Base-by-base conservation (phyloP, 2,329 filamentous ascomycete genomes). In the Arthroderma sp. region DNA sequence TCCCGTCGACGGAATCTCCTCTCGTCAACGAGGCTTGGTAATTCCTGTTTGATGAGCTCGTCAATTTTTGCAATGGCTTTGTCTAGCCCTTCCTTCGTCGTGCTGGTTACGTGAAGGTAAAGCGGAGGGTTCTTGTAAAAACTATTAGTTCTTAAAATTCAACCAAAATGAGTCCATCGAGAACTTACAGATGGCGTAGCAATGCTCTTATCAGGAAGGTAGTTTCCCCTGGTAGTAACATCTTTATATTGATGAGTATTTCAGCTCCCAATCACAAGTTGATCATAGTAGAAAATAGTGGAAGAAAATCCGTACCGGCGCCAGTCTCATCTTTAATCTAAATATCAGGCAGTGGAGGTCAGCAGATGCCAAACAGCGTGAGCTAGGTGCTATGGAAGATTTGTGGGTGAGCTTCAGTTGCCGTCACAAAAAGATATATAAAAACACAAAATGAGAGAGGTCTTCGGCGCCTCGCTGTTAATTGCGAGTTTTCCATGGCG, bases 251-350 rank as follows among this genome's bases (percentile, higher is more conserved):
- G 60, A 75, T 78, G 70, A 80, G 76, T 71, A 76, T 69, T 66
- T 61, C 65, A 66, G 70, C 70, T 69, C 63, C 15, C 15, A 22
- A 22, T 22, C 15, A 22, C 15, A 22, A 22, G 15, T 22, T 22
- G 15, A 65, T 57, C 66, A 66, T 65, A 63, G 58, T 63, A 66
- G 66, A 56, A 53, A 55, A 54, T 57, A 57, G 49, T 57, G 65
- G 67, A 64, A 51, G 48, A 70, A 68, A 69, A 71, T 65, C 78
- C 88, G 81, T 98, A 98, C 91, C 91, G 76, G 91, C 89, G 77
- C 91, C 91, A 81, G 89, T 96, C 61, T 95, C 86, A 73, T 95
- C 89, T 82, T 94, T 94, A 61, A 98, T 98, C 91, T 98, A 88
- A 59, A 84, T 83, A 69, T 79, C 80, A 91, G 77, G 80, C 75